Percentiles rank a stretch among this genome's conserved stretches.
phyloP scores from a whole-genome alignment of 1,284 basidiomycete species.

The Cutaneotrichosporon mucoides region DNA sequence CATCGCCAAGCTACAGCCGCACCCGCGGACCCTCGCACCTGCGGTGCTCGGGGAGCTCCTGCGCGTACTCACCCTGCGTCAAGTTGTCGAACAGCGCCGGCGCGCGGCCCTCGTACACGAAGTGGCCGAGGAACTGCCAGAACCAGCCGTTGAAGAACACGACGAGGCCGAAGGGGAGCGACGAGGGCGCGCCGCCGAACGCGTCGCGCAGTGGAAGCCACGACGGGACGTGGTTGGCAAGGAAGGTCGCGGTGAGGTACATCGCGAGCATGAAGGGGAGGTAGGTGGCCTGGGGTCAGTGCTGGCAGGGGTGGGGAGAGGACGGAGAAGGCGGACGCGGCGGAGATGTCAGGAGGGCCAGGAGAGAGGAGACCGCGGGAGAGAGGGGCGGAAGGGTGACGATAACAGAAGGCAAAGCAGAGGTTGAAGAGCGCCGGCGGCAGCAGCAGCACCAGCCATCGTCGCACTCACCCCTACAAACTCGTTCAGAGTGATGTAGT shows the following conservation, averaged over 20 bases:
- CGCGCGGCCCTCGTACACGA: slow-evolving; percentile 71
- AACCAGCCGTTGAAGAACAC: slow-evolving; percentile 68
- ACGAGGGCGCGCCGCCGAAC: slow-evolving; percentile 28
- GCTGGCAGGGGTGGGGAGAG: too few species aligned
- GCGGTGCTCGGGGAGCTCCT: too few species aligned
- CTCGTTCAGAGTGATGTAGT: slow-evolving; percentile 74
- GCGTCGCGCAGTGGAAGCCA: slow-evolving; percentile 42
- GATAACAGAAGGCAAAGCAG: too few species aligned
- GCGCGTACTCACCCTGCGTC: slow-evolving; percentile 60
- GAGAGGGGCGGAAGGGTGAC: too few species aligned
- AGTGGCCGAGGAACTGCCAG: slow-evolving; percentile 80
- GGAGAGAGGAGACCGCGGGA: too few species aligned
- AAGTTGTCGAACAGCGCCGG: slow-evolving; percentile 83
- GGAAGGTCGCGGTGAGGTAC: slow-evolving; percentile 46
- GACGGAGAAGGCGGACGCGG: too few species aligned
- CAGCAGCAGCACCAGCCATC: background rate
- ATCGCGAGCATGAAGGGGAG: slow-evolving; percentile 30
- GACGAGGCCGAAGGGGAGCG: slow-evolving; percentile 49
- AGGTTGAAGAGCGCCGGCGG: too few species aligned
- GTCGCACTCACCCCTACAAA: slow-evolving; percentile 64
- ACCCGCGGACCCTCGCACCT: too few species aligned
- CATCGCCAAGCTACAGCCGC: too few species aligned
- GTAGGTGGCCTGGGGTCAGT: slow-evolving; percentile 27
- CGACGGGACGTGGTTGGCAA: slow-evolving; percentile 56
- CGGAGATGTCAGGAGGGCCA: too few species aligned